phyloP scores from a whole-genome alignment of 495 filamentous ascomycete genomes.

The Hypoxylon cercidicola region DNA sequence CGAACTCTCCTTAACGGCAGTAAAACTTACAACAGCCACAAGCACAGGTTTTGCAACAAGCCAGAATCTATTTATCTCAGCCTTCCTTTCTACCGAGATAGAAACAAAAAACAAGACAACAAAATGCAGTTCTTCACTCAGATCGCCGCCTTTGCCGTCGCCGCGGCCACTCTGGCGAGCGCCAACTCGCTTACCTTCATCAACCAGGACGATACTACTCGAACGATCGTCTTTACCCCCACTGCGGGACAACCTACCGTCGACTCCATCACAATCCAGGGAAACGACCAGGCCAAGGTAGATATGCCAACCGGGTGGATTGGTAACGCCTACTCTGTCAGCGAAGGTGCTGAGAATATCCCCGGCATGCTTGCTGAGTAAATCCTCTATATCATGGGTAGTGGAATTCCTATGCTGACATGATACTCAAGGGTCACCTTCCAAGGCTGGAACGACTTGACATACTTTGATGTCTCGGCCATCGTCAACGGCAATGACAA shows the following conservation, averaged over 20 bases:
- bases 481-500: constrained; percentile 62
- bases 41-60: constrained; percentile 3
- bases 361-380: constrained; percentile 64
- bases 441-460: constrained; percentile 53
- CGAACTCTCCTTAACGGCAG: constrained; percentile 17
- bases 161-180: constrained; percentile 44
- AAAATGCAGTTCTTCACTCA: constrained; percentile 50
- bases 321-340: constrained; percentile 60
- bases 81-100: constrained; percentile 23
- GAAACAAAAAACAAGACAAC: constrained; percentile 29
- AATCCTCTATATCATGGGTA: background rate
- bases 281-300: constrained; percentile 41
- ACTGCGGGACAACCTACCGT: constrained; percentile 42
- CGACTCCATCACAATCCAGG: constrained; percentile 44
- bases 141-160: constrained; percentile 40
- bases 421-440: constrained; percentile 48
- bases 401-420: constrained; percentile 17
- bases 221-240: constrained; percentile 56
- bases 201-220: constrained; percentile 57
- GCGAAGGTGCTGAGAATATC: constrained; percentile 46
- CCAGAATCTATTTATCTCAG: constrained; percentile 16
- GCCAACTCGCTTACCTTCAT: constrained; percentile 60
- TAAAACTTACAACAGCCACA: constrained; percentile 17
- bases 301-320: constrained; percentile 55
- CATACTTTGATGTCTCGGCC: constrained; percentile 65